Percentiles rank a stretch among this genome's conserved stretches.
Conservation (phyloP, 495 filamentous ascomycete species). For the Schizothecium vesticola region DNA sequence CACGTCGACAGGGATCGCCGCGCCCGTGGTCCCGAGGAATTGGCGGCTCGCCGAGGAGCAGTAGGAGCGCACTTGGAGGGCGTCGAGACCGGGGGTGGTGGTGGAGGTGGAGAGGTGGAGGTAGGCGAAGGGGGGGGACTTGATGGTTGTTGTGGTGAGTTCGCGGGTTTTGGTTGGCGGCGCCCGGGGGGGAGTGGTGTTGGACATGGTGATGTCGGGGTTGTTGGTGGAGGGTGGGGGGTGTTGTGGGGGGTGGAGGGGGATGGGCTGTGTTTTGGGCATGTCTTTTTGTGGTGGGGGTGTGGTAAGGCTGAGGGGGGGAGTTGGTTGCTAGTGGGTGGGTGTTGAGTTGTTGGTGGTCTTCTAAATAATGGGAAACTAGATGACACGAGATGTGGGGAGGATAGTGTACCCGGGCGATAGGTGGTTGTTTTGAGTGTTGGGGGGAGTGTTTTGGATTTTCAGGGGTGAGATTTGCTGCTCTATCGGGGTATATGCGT, state of each 20-base stretch:
- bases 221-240: neutral
- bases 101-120: slow-evolving; percentile 32
- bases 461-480: neutral
- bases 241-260: slow-evolving; percentile 11
- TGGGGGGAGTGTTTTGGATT: neutral
- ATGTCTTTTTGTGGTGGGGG: neutral
- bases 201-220: neutral
- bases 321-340: neutral
- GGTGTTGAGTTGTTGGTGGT: neutral
- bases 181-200: slow-evolving; percentile 5
- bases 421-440: neutral
- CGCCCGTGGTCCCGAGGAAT: slow-evolving; percentile 73
- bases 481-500: neutral
- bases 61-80: slow-evolving; percentile 66
- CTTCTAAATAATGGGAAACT: neutral
- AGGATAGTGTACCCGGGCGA: slow-evolving; percentile 4
- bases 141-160: slow-evolving; percentile 34
- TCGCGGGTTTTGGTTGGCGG: slow-evolving; percentile 26
- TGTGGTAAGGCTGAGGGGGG: too few relatives aligned
- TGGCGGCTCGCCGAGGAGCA: slow-evolving; percentile 68
- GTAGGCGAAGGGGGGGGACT: slow-evolving; percentile 35
- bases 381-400: neutral
- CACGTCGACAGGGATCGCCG: slow-evolving; percentile 75
- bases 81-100: slow-evolving; percentile 51
- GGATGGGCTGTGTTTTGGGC: neutral